These are phyloP conservation scores for Phytophthora parvispora DNA, from an alignment of 352 stramenopile species.

Conservation along the genomic window DNA sequence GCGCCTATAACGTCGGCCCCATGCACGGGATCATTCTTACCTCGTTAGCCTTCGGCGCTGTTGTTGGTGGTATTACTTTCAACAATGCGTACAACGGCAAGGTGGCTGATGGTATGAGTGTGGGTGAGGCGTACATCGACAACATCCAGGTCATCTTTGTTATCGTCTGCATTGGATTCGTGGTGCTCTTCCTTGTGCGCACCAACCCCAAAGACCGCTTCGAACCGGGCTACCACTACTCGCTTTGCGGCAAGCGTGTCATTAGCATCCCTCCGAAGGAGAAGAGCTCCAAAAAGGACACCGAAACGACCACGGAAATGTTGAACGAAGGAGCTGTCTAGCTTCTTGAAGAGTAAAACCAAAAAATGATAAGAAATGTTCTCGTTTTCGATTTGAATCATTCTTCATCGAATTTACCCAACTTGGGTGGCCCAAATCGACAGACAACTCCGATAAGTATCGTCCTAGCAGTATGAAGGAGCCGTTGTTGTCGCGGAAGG, in stretches of 20 bases:
- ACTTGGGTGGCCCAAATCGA: too few species aligned
- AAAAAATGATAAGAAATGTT: neutral
- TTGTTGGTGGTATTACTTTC: constrained; percentile 74
- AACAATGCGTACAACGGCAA: constrained; percentile 55
- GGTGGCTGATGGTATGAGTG: constrained; percentile 40
- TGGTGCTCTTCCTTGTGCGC: constrained; percentile 65
- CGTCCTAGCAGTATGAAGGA: constrained; percentile 15
- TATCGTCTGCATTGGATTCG: constrained; percentile 58
- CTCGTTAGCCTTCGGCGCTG: constrained; percentile 69
- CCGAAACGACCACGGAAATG: constrained; percentile 8
- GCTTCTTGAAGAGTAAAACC: neutral
- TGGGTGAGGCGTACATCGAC: constrained; percentile 63
- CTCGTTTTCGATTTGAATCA: too few species aligned
- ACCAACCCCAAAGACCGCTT: constrained; percentile 72
- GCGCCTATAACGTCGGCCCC: constrained; percentile 75
- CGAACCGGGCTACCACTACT: constrained; percentile 68
- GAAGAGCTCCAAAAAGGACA: constrained; percentile 18
- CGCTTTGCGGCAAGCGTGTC: constrained; percentile 55
- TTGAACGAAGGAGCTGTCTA: constrained; percentile 16
- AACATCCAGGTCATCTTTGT: constrained; percentile 79
- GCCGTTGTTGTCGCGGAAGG: neutral
- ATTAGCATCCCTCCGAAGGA: constrained; percentile 64
- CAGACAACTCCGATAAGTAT: neutral
- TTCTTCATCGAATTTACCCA: too few species aligned
- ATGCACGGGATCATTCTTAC: constrained; percentile 59